Percentiles rank a stretch among this genome's conserved stretches.
These are phyloP conservation scores for Russula abietina DNA, from an alignment of 768 basidiomycete genomes.

Conservation along the genomic window DNA sequence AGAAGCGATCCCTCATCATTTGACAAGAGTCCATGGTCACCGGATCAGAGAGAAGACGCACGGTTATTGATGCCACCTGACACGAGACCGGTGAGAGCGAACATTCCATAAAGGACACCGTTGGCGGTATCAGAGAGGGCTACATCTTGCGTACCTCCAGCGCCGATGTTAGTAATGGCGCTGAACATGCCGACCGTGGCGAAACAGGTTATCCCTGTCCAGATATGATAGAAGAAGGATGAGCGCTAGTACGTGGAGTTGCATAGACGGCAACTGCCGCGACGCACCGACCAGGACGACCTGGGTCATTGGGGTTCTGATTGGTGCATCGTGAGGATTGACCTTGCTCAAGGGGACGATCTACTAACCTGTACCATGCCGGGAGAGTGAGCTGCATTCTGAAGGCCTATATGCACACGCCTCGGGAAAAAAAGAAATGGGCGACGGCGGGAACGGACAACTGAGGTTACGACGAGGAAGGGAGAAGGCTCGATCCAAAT, in stretches of 20 bases:
- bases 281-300: slow-evolving; percentile 21
- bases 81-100: slow-evolving; percentile 39
- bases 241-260: not conserved
- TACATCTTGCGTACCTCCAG: slow-evolving; percentile 38
- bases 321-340: not conserved
- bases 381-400: slow-evolving; percentile 12
- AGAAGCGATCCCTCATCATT: not conserved
- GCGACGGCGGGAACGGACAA: not conserved
- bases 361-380: slow-evolving; percentile 22
- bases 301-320: slow-evolving; percentile 23
- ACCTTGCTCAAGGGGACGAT: not conserved
- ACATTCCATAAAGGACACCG: slow-evolving; percentile 39
- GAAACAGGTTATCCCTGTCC: slow-evolving; percentile 28
- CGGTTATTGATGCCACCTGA: slow-evolving; percentile 36
- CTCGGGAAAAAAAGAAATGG: not conserved
- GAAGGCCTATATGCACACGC: not conserved
- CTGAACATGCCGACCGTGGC: slow-evolving; percentile 38
- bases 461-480: not conserved
- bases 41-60: slow-evolving; percentile 22
- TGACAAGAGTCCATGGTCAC: not conserved
- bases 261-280: not conserved
- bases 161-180: slow-evolving; percentile 36
- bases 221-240: slow-evolving; percentile 1
- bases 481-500: not conserved
- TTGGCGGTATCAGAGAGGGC: slow-evolving; percentile 38